These are phyloP conservation scores for Kodamaea sp. DNA, from an alignment of 1,139 yeast genomes.

Conservation along the genomic window DNA sequence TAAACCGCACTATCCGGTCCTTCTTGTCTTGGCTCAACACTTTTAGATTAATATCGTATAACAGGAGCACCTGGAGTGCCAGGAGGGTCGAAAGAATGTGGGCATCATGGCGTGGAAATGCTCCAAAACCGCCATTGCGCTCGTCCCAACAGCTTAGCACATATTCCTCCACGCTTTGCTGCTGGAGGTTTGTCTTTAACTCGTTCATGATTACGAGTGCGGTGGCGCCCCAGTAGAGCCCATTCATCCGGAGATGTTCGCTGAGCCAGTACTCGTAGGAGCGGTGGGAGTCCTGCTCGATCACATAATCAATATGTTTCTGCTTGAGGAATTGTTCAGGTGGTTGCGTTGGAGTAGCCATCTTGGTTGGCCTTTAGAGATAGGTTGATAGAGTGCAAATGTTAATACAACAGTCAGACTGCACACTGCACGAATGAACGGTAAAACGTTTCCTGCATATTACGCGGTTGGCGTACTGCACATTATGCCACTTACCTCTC, in stretches of 20 bases:
- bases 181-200: slow-evolving; percentile 54
- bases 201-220: slow-evolving; percentile 67
- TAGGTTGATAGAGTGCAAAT: no score
- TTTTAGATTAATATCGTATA: slow-evolving; percentile 59
- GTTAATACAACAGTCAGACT: no score
- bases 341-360: no score
- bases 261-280: slow-evolving; percentile 81
- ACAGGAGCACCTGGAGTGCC: slow-evolving; percentile 75
- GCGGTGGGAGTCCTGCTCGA: slow-evolving; percentile 40
- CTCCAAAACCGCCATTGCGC: slow-evolving; percentile 79
- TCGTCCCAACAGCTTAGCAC: slow-evolving; percentile 68
- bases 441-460: no score
- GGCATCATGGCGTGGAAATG: slow-evolving; percentile 87
- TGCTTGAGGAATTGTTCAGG: slow-evolving; percentile 20
- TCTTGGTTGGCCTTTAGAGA: no score
- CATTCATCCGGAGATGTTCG: slow-evolving; percentile 88
- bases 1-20: slow-evolving; percentile 35
- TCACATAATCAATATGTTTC: slow-evolving; percentile 39
- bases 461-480: no score
- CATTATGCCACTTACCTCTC: no score
- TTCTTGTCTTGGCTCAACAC: slow-evolving; percentile 22
- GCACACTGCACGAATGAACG: no score
- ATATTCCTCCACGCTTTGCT: slow-evolving; percentile 62
- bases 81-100: slow-evolving; percentile 87
- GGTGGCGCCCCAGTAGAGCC: slow-evolving; percentile 93